Percentiles rank a stretch among this genome's conserved stretches.
Conservation (phyloP, 208 protist genomes). For the Trypanosoma theileri region DNA sequence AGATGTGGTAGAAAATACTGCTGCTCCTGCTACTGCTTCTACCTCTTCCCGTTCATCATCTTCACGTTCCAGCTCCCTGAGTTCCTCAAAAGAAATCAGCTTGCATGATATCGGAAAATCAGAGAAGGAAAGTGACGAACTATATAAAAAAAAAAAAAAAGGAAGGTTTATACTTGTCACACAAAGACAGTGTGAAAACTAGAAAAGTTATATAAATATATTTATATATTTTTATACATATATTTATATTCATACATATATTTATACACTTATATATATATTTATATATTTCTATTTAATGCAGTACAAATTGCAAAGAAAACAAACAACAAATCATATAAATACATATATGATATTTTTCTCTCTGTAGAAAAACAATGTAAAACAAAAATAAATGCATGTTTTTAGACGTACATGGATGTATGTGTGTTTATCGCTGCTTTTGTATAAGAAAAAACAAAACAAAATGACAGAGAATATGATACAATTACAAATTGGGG, state of each 20-base stretch:
- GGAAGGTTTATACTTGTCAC: not conserved
- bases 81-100: not conserved
- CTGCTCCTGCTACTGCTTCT: no score
- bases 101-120: not conserved
- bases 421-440: not conserved
- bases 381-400: not conserved
- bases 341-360: not conserved
- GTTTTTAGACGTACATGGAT: not conserved
- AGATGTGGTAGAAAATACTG: conserved; percentile 1
- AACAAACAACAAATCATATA: not conserved
- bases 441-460: not conserved
- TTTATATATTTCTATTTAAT: no score
- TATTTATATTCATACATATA: conserved; percentile 5
- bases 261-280: no score
- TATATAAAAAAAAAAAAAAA: not conserved
- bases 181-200: not conserved
- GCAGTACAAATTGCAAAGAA: no score
- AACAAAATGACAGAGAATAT: not conserved
- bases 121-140: not conserved
- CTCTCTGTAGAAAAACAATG: not conserved
- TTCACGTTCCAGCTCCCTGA: not conserved
- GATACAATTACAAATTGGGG: no score
- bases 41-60: conserved; percentile 1
- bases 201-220: not conserved
- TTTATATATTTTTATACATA: not conserved